A percentile compares a stretch with the other conserved stretches of the same genome.
Evolutionary conservation across 2,329 filamentous ascomycete genomes (phyloP).

Genomic region (Lasiodiplodia gonubiensis): DNA sequence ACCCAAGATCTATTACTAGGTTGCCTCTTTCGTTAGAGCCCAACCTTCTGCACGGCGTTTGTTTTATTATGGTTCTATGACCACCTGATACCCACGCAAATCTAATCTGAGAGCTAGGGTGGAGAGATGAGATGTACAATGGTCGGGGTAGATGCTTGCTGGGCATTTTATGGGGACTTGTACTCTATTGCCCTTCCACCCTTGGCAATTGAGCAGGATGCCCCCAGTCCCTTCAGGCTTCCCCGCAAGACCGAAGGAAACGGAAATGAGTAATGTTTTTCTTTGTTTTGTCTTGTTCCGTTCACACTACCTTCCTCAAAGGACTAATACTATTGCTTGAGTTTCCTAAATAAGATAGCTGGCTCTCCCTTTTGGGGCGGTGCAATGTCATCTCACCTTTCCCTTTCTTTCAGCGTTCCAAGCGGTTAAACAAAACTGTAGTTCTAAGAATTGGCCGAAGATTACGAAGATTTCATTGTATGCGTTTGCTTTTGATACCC

Average conservation of each 20-base stretch:
- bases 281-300: background rate
- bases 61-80: background rate
- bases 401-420: background rate
- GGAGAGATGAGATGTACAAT: slow-evolving; percentile 11
- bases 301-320: background rate
- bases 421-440: background rate
- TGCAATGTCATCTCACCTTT: background rate
- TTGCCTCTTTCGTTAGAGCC: background rate
- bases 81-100: slow-evolving; percentile 13
- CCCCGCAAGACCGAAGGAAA: background rate
- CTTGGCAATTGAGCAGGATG: background rate
- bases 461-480: background rate
- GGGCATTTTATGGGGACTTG: background rate
- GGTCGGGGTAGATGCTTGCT: background rate
- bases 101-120: slow-evolving; percentile 4
- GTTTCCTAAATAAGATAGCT: background rate
- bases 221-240: background rate
- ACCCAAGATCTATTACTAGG: slow-evolving; percentile 27
- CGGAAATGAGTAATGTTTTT: slow-evolving; percentile 20
- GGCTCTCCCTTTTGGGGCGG: background rate
- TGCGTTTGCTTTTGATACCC: background rate
- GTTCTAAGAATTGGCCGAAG: background rate
- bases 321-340: background rate
- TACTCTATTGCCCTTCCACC: slow-evolving; percentile 1
- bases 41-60: background rate